These are phyloP conservation scores for Alternaria consortialis DNA, from an alignment of 2,329 filamentous ascomycete species.

Conservation along the genomic window DNA sequence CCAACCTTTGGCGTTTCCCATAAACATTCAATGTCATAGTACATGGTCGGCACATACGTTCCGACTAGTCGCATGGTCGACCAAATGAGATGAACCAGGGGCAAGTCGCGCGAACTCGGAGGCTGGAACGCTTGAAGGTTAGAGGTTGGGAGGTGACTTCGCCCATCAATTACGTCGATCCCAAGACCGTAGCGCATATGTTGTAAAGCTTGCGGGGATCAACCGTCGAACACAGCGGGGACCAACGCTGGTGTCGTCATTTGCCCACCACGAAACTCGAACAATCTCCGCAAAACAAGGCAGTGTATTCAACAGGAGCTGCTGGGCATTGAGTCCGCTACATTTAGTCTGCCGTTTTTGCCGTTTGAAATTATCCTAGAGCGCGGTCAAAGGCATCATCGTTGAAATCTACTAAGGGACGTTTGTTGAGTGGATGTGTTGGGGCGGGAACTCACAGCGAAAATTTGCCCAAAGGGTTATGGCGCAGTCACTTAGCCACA, in stretches of 20 bases:
- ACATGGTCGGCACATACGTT: slow-evolving; percentile 8
- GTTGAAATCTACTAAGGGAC: neutral
- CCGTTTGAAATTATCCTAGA: neutral
- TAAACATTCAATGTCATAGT: slow-evolving; percentile 6
- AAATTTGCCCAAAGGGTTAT: neutral
- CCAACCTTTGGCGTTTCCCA: slow-evolving; percentile 1
- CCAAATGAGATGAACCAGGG: neutral
- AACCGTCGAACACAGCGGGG: neutral
- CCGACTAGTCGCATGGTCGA: slow-evolving; percentile 9
- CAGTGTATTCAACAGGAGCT: neutral
- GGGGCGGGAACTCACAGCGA: neutral
- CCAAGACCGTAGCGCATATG: slow-evolving; percentile 4
- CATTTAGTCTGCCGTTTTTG: neutral
- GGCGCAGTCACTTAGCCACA: neutral
- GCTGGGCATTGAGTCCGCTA: neutral
- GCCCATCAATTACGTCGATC: slow-evolving; percentile 5
- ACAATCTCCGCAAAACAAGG: slow-evolving; percentile 3
- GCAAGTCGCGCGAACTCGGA: slow-evolving; percentile 1
- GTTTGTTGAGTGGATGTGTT: neutral
- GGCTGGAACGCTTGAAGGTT: neutral
- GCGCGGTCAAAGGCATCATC: neutral
- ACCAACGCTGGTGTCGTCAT: slow-evolving; percentile 7
- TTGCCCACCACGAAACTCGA: neutral
- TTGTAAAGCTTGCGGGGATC: slow-evolving; percentile 7
- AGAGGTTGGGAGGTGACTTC: neutral